Evolutionary conservation across 2,329 filamentous ascomycete species (phyloP), one percentile per base, ranked within the genome.

Genomic region (Sphaerulina vaccinii): DNA sequence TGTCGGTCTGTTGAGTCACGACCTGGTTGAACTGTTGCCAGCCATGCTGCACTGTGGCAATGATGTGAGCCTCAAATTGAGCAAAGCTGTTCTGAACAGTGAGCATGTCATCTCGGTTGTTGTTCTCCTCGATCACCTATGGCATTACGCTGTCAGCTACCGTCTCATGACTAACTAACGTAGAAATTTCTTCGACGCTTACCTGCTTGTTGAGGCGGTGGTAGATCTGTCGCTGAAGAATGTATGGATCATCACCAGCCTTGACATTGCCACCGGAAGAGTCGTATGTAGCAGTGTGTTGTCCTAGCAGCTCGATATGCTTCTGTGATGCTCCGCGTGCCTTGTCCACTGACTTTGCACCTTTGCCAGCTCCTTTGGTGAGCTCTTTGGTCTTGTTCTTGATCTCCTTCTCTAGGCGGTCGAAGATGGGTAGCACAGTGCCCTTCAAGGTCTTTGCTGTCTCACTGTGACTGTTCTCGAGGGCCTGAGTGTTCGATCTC

Each of bases 341-440:
- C 76, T 95, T 96, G 56, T 96, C 90, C 18, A 99, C 90, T 44
- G 89, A 84, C 75, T 97, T 99, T 60, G 88, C 84, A 13, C 85
- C 82, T 77, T 95, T 96, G 55, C 84, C 81, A 18, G 88, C 89
- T 7, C 92, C 91, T 56, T 84, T 80, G 37, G 82, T 79, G 43
- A 99, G 80, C 73, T 96, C 91, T 77, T 97, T 97, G 58, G 83
- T 80, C 77, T 97, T 97, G 75, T 87, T 85, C 80, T 97, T 99
- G 78, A 99, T 93, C 71, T 97, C 93, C 70, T 89, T 86, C 75
- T 97, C 91, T 42, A 99, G 79, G 46, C 90, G 87, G 64, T 95
- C 89, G 67, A 99, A 85, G 58, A 92, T 85, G 32, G 92, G 93
- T 16, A 96, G 79, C 23, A 97, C 87, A 11, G 85, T 85, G 54